Conservation (phyloP, 768 basidiomycete species). For the Clavaria fumosa region DNA sequence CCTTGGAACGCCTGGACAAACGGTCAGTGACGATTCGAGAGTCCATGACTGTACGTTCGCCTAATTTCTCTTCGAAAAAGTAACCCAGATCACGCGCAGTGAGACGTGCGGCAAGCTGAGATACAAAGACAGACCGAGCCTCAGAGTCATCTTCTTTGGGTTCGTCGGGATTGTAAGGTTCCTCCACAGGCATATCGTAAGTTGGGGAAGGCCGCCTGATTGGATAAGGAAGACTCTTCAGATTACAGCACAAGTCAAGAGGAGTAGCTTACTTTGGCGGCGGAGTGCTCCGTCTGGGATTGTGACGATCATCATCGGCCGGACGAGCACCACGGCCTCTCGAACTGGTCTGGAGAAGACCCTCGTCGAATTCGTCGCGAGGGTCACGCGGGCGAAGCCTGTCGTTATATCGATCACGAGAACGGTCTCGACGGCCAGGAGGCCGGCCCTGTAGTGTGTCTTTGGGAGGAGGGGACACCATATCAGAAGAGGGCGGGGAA, state of each 20-base stretch:
- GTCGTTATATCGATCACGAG: constrained; percentile 37
- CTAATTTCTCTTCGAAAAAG: constrained; percentile 96
- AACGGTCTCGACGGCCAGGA: constrained; percentile 34
- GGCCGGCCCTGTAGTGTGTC: constrained; percentile 28
- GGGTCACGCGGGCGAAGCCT: constrained; percentile 30
- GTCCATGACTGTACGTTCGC: constrained; percentile 88
- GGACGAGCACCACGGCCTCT: constrained; percentile 22
- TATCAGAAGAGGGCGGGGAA: constrained; percentile 20
- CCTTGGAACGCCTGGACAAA: constrained; percentile 92
- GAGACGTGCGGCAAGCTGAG: constrained; percentile 91
- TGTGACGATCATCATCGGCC: constrained; percentile 27
- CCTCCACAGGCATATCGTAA: constrained; percentile 50
- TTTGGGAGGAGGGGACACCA: constrained; percentile 20
- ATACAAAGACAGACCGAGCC: constrained; percentile 96
- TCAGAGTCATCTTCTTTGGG: constrained; percentile 93
- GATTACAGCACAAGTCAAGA: constrained; percentile 5
- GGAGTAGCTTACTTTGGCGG: constrained; percentile 32
- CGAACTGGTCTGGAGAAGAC: constrained; percentile 28
- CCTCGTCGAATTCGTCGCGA: constrained; percentile 49
- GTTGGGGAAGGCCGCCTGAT: constrained; percentile 51
- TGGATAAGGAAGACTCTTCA: constrained; percentile 7
- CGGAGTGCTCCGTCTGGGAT: constrained; percentile 24
- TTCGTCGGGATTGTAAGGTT: constrained; percentile 72
- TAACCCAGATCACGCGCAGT: constrained; percentile 95
- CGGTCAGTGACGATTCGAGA: constrained; percentile 93